These are phyloP conservation scores for Peterozyma toletana DNA, from an alignment of 805 yeast species.

Conservation along the genomic window DNA sequence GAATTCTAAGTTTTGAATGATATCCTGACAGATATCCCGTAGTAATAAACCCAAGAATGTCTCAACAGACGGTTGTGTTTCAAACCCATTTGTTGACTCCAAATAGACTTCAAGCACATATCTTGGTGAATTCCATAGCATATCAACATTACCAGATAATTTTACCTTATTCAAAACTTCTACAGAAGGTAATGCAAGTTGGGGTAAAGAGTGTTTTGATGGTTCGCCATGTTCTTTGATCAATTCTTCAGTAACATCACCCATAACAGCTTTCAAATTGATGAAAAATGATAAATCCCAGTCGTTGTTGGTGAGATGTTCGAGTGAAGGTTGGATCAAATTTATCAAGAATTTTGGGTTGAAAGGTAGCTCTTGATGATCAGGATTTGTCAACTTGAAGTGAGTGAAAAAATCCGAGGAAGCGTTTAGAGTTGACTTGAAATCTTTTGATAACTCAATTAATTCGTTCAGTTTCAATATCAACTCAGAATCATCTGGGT, in stretches of 20 bases:
- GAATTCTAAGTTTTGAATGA: constrained; percentile 75
- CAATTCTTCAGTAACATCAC: constrained; percentile 7
- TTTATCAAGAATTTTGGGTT: constrained; percentile 39
- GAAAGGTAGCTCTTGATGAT: constrained; percentile 37
- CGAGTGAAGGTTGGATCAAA: constrained; percentile 45
- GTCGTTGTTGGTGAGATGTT: constrained; percentile 26
- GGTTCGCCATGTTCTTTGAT: constrained; percentile 11
- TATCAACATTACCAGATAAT: constrained; percentile 48
- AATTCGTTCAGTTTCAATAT: constrained; percentile 32
- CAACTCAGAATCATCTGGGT: constrained; percentile 19
- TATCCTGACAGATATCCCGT: constrained; percentile 69
- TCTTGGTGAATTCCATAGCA: constrained; percentile 62
- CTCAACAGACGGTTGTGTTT: constrained; percentile 54
- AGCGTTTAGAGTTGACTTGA: constrained; percentile 18
- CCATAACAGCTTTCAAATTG: constrained; percentile 20
- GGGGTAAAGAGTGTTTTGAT: constrained; percentile 20
- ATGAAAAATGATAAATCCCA: constrained; percentile 35
- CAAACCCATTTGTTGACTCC: constrained; percentile 41
- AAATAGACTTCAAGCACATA: constrained; percentile 54
- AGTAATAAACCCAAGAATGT: constrained; percentile 54
- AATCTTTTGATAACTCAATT: constrained; percentile 35
- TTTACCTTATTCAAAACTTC: constrained; percentile 25
- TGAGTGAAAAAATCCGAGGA: constrained; percentile 17
- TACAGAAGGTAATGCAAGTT: constrained; percentile 24
- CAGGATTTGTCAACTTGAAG: constrained; percentile 29